Evolutionary conservation across 2,329 filamentous ascomycete genomes (phyloP).

Genomic region (Fonsecaea pedrosoi): DNA sequence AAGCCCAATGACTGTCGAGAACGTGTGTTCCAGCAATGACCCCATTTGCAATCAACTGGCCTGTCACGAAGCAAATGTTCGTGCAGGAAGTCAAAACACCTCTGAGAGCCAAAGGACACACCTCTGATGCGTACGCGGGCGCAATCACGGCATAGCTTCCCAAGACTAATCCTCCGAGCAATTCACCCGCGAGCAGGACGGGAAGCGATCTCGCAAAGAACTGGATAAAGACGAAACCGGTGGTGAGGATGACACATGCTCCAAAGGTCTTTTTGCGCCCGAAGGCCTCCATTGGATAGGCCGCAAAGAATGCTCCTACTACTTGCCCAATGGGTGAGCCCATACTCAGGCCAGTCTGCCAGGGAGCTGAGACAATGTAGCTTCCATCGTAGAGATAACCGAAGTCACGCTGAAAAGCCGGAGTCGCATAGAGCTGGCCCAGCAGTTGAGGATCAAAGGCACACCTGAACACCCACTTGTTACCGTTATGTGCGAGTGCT

Average conservation of each 20-base stretch:
- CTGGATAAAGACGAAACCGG: conserved; percentile 38
- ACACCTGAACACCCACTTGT: conserved; percentile 19
- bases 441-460: conserved; percentile 69
- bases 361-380: conserved; percentile 60
- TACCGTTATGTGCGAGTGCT: conserved; percentile 63
- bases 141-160: conserved; percentile 59
- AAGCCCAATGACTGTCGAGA: conserved; percentile 52
- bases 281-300: conserved; percentile 49
- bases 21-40: conserved; percentile 45
- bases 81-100: conserved; percentile 59
- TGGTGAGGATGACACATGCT: conserved; percentile 36
- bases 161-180: conserved; percentile 56
- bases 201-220: conserved; percentile 45
- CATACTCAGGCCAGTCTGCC: conserved; percentile 68
- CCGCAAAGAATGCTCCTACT: conserved; percentile 50
- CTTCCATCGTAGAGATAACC: conserved; percentile 56
- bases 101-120: conserved; percentile 52
- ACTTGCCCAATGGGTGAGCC: conserved; percentile 56
- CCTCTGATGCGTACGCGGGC: conserved; percentile 55
- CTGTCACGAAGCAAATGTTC: conserved; percentile 57
- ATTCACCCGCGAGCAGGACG: conserved; percentile 55
- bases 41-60: conserved; percentile 47
- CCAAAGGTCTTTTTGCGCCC: conserved; percentile 43
- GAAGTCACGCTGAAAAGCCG: conserved; percentile 64
- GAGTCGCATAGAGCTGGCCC: conserved; percentile 66